Evolutionary conservation across 306 rosid genomes (phyloP).

Genomic region (Quercus glauca): DNA sequence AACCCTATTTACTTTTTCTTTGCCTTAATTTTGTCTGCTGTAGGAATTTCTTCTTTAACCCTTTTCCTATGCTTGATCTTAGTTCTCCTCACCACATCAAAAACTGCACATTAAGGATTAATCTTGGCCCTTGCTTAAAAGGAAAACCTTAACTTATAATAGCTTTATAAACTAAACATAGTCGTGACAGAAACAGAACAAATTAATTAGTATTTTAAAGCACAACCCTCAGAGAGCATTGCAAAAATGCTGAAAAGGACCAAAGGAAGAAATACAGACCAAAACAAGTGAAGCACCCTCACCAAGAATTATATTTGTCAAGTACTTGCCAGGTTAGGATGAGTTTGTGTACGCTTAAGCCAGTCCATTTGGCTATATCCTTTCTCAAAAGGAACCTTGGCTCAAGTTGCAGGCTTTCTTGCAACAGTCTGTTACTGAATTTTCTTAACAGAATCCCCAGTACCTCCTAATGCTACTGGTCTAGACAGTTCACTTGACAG

Average conservation of each 20-base stretch:
- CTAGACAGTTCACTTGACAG: slow-evolving; percentile 23
- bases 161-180: no score
- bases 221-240: background rate
- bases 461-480: slow-evolving; percentile 25
- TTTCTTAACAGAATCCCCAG: slow-evolving; percentile 23
- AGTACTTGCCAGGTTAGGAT: slow-evolving; percentile 91
- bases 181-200: no score
- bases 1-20: no score
- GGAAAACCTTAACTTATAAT: no score
- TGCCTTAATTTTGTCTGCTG: no score
- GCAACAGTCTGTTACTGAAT: slow-evolving; percentile 19
- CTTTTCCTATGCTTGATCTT: no score
- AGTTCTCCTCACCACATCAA: no score
- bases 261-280: background rate
- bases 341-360: slow-evolving; percentile 84
- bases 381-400: slow-evolving; percentile 91
- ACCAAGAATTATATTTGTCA: background rate
- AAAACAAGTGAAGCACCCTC: background rate
- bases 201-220: no score
- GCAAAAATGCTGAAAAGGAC: background rate
- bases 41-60: no score
- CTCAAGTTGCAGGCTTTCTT: slow-evolving; percentile 56
- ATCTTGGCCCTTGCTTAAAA: background rate
- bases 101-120: no score
- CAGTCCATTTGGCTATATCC: slow-evolving; percentile 98